Base-by-base conservation (phyloP, 495 filamentous ascomycete genomes). In the Tuber borchii region DNA sequence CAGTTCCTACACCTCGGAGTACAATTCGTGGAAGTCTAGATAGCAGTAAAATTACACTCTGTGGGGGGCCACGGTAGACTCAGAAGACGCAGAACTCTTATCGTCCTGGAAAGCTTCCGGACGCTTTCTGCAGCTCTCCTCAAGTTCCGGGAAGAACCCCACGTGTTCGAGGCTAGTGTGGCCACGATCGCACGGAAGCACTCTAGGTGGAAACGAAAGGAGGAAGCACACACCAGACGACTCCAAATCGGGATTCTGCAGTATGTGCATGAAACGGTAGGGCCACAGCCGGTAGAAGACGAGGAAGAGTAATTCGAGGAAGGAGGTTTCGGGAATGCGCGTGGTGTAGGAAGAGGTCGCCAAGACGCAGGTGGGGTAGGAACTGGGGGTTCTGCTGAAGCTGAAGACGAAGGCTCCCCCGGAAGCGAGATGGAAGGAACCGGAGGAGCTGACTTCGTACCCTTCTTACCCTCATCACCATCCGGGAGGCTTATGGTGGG, bases 11-110 rank as follows among this genome's bases (percentile, higher is more conserved):
- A 99, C 61, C 93, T 90, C 26, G 95, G 95, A 94, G 84, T 92
- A 98, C 51, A 92, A 85, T 82, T 99, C 95, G 83, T 99, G 95
- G 87, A 94, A 99, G 86, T 99, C 95, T 34, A 99, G 88, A 84
- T 98, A 95, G 85, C 95, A 99, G 85, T 92, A 99, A 87, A 97
- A 97, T 42, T 94, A 90, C 71, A 92, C 85, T 51, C 89, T 89
- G 77, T 92, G 91, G 73, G 90, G 90, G 65, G 87, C 87, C 83
- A 87, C 87, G n/a, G 88, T 89, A 80, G 89, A 84, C 39, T 87
- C 88, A 45, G 68, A 71, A 71, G 71, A 40, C n/a, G 10, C 34
- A 37, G 45, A 42, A 14, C 86, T 85, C 56, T 83, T 84, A 74
- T 91, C 89, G 16, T 87, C 85, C 1, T 88, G 84, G 3, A 89